Evolutionary conservation across 2,329 filamentous ascomycete genomes (phyloP), one percentile per base, ranked within the genome.

Genomic region (Sporothrix globosa): DNA sequence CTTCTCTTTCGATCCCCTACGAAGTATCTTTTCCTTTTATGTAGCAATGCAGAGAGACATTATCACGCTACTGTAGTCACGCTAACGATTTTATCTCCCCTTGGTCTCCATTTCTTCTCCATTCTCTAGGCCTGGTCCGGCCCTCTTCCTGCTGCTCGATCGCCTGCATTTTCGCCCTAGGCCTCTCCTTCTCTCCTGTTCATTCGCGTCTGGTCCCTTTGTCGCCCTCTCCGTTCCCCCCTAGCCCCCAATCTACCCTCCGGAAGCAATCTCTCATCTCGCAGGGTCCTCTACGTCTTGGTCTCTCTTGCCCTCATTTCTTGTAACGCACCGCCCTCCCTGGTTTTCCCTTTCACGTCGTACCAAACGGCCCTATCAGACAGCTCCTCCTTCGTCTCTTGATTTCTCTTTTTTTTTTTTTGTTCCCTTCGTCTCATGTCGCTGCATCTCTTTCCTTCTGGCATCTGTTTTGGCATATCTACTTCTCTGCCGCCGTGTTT

Each of bases 251-350:
- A 41, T 41, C 68, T 70, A 50, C 58, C 41, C 39, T 66, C 19
- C 50, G 52, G 68, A 67, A 70, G 69, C 60, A 70, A 70, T 70
- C 68, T 70, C 69, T 60, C 69, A 21, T 70, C 69, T 70, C 69
- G 61, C 63, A 13, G 11, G 11, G 41, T 17, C 14, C 41, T 44
- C 41, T 44, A 13, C 14, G 9, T 44, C 41, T 44, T 44, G 41
- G 34, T 34, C 34, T 69, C 34, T 69, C 52, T 69, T 34, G 27
- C 56, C 58, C 52, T 69, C 52, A 41, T 70, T 56, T 60, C 44
- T 65, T 65, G 54, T 52, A 68, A 60, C 53, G 17, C 44, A 39
- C 69, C 61, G 34, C 39, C 60, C 27, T 67, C 48, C 65, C 50
- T 67, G 54, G 24, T 46, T 65, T 58, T 54, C 6, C 27, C 58